Evolutionary conservation across 192 early-diverging fungal species (phyloP).

Genomic region (Spinellus fusiger): DNA sequence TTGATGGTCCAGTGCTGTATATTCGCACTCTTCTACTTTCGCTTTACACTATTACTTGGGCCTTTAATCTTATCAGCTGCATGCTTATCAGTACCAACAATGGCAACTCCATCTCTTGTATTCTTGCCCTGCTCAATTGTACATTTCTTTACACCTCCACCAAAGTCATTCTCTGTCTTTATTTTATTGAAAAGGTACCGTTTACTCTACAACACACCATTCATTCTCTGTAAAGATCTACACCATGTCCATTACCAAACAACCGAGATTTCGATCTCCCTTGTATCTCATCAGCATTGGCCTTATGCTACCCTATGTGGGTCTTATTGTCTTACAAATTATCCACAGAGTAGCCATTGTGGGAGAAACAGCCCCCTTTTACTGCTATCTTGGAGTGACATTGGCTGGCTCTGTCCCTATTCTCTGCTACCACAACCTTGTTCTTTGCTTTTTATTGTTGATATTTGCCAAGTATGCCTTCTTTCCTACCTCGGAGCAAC

Average conservation of each 20-base stretch:
- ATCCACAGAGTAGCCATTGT: slow-evolving; percentile 17
- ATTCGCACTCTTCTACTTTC: slow-evolving; percentile 30
- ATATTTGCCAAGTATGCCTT: slow-evolving; percentile 13
- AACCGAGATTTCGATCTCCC: slow-evolving; percentile 22
- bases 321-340: slow-evolving; percentile 25
- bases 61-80: slow-evolving; percentile 35
- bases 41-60: slow-evolving; percentile 37
- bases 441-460: slow-evolving; percentile 3
- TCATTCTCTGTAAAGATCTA: not conserved
- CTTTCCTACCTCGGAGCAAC: slow-evolving; percentile 17
- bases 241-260: slow-evolving; percentile 20
- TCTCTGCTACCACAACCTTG: slow-evolving; percentile 19
- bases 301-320: slow-evolving; percentile 28
- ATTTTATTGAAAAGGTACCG: slow-evolving; percentile 40
- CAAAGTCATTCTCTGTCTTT: slow-evolving; percentile 42
- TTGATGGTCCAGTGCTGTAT: slow-evolving; percentile 33
- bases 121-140: slow-evolving; percentile 28
- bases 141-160: slow-evolving; percentile 32
- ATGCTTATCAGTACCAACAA: slow-evolving; percentile 44
- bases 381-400: slow-evolving; percentile 16
- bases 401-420: slow-evolving; percentile 8
- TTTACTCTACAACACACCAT: not conserved
- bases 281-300: slow-evolving; percentile 36
- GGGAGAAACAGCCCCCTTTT: slow-evolving; percentile 15
- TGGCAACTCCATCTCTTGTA: slow-evolving; percentile 33